phyloP scores from a whole-genome alignment of 2,329 filamentous ascomycete species.

The Cercospora zeae-maydis region DNA sequence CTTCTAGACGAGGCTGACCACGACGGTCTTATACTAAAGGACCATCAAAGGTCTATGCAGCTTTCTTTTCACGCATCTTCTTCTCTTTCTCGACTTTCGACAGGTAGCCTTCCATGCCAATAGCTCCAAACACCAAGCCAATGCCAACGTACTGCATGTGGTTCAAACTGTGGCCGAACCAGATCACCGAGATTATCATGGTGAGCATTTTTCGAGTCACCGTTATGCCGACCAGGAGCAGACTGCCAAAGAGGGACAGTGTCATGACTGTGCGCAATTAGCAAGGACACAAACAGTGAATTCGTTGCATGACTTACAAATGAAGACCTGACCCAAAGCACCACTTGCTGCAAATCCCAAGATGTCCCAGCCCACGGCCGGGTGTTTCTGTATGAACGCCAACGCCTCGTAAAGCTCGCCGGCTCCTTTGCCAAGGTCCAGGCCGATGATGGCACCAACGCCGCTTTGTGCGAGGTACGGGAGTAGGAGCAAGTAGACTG shows the following conservation, averaged over 20 bases:
- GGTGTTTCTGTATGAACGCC: slow-evolving; percentile 74
- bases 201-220: slow-evolving; percentile 99
- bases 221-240: slow-evolving; percentile 91
- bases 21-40: not conserved
- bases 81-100: slow-evolving; percentile 76
- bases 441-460: slow-evolving; percentile 42
- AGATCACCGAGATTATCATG: slow-evolving; percentile 93
- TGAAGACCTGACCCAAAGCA: slow-evolving; percentile 92
- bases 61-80: slow-evolving; percentile 63
- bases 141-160: slow-evolving; percentile 94
- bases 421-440: slow-evolving; percentile 49
- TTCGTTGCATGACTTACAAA: slow-evolving; percentile 52
- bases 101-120: slow-evolving; percentile 84
- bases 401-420: slow-evolving; percentile 78
- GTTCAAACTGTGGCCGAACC: slow-evolving; percentile 84
- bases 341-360: slow-evolving; percentile 86
- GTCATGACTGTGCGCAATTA: slow-evolving; percentile 49
- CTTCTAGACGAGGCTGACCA: not conserved
- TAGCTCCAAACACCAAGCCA: slow-evolving; percentile 86
- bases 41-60: not conserved
- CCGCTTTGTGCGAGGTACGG: slow-evolving; percentile 70
- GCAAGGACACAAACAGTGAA: not conserved
- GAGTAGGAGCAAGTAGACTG: slow-evolving; percentile 69
- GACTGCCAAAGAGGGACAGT: slow-evolving; percentile 82
- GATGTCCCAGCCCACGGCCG: slow-evolving; percentile 79